Conservation (phyloP, 306 rosid genomes). For the Vachellia collinsii region DNA sequence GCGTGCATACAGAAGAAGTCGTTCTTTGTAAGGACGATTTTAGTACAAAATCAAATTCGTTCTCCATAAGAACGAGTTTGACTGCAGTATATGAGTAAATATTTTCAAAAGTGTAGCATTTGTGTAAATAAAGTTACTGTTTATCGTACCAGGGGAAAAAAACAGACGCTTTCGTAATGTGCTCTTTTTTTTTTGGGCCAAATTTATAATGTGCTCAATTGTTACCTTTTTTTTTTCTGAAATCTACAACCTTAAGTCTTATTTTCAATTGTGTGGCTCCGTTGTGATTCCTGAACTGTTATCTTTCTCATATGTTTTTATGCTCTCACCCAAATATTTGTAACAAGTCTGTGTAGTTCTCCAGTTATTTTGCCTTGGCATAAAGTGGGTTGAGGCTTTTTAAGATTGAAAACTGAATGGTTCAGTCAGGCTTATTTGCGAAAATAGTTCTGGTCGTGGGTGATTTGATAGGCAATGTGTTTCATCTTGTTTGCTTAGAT, state of each 20-base stretch:
- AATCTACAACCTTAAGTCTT: neutral
- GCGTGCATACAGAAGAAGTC: no score
- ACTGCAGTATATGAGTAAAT: no score
- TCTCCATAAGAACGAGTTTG: no score
- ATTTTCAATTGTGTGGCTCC: neutral
- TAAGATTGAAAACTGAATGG: neutral
- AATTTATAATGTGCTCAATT: neutral
- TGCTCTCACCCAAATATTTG: neutral
- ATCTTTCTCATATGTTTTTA: neutral
- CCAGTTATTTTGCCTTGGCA: neutral
- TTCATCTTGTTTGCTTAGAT: slow-evolving; percentile 13
- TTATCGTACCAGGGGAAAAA: no score
- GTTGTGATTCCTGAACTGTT: neutral
- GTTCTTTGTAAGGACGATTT: no score
- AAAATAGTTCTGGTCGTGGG: slow-evolving; percentile 1
- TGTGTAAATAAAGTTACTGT: no score
- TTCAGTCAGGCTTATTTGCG: neutral
- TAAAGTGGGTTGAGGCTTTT: neutral
- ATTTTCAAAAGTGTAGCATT: no score
- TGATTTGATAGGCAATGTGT: neutral
- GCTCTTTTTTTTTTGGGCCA: no score
- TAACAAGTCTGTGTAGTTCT: neutral
- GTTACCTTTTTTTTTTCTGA: neutral
- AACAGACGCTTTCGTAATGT: no score
- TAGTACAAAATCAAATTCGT: no score